Conservation (phyloP, 305 asterid genomes). For the Rubia peregrina region DNA sequence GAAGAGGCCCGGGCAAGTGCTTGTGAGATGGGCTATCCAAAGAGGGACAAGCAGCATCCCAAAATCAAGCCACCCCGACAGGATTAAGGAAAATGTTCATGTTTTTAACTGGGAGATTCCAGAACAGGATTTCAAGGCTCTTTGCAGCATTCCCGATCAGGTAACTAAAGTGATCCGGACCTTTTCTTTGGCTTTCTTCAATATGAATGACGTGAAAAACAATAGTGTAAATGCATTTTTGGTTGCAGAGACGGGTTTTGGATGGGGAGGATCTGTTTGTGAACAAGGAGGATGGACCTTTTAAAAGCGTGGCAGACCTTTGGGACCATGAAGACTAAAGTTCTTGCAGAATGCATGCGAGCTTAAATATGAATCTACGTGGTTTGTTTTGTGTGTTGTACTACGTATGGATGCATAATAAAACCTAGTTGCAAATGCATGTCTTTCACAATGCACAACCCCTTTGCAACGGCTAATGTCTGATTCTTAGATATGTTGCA, state of each 20-base stretch:
- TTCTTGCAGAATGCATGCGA: neutral
- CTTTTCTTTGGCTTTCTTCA: neutral
- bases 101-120: conserved; percentile 63
- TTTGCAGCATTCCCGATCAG: conserved; percentile 42
- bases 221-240: neutral
- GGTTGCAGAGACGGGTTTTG: conserved; percentile 43
- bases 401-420: neutral
- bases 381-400: neutral
- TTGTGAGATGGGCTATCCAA: conserved; percentile 65
- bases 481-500: too few relatives aligned
- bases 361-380: neutral
- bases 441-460: neutral
- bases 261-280: conserved; percentile 53
- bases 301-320: conserved; percentile 36
- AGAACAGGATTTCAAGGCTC: conserved; percentile 44
- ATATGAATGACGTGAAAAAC: too few relatives aligned
- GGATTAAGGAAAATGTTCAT: conserved; percentile 52
- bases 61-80: conserved; percentile 39
- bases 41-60: conserved; percentile 70
- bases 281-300: conserved; percentile 55
- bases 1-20: conserved; percentile 66
- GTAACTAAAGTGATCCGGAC: conserved; percentile 9
- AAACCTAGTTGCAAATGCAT: neutral
- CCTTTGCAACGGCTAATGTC: too few relatives aligned
- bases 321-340: conserved; percentile 62